Evolutionary conservation across 495 filamentous ascomycete genomes (phyloP).

Genomic region (Tuber aestivum): DNA sequence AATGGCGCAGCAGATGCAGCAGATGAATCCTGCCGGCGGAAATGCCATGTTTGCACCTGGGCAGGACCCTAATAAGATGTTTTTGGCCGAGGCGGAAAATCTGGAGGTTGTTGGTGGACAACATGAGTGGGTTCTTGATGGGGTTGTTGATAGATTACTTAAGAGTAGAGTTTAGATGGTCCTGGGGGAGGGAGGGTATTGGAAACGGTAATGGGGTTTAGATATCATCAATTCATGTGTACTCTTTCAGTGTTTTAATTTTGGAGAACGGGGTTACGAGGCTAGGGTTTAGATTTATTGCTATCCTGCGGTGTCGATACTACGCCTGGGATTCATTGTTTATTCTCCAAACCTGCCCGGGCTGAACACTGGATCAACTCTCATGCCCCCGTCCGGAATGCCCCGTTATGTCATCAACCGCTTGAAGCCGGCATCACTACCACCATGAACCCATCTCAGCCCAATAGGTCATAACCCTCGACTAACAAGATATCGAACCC

Average conservation of each 20-base stretch:
- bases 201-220: neutral
- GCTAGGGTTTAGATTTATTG: neutral
- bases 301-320: neutral
- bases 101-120: conserved; percentile 72
- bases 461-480: neutral
- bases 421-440: neutral
- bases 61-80: conserved; percentile 92
- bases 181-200: neutral
- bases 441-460: too few relatives aligned
- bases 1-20: conserved; percentile 87
- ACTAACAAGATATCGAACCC: too few relatives aligned
- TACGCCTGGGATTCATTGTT: neutral
- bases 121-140: conserved; percentile 82
- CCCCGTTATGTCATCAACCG: neutral
- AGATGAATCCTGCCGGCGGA: conserved; percentile 63
- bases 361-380: neutral
- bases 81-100: conserved; percentile 85
- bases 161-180: neutral
- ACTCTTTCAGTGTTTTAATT: neutral
- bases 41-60: conserved; percentile 81
- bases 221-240: neutral
- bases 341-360: neutral
- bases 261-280: neutral
- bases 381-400: neutral
- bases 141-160: conserved; percentile 76